Evolutionary conservation across 192 early-diverging fungal species (phyloP).

Genomic region (Coemansia sp.): DNA sequence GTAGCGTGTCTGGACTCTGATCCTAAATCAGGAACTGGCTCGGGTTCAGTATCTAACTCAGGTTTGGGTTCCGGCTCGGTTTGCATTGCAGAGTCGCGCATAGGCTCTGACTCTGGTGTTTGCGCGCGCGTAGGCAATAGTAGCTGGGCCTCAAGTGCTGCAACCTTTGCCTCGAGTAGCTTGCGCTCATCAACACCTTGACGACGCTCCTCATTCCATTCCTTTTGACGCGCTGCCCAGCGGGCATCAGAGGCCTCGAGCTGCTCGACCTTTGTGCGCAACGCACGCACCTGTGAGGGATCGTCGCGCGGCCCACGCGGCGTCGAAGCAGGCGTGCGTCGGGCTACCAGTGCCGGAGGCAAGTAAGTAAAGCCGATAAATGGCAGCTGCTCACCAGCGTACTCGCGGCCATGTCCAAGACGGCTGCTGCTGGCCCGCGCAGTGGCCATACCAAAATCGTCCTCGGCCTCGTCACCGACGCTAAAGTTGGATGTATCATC

Average conservation of each 20-base stretch:
- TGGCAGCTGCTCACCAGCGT: conserved; percentile 74
- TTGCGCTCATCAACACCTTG: conserved; percentile 21
- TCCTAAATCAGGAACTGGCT: too few relatives aligned
- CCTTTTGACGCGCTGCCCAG: conserved; percentile 20
- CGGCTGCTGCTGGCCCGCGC: conserved; percentile 55
- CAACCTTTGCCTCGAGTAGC: conserved; percentile 18
- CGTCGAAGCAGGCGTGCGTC: conserved; percentile 3
- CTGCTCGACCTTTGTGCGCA: conserved; percentile 34
- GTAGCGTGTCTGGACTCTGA: too few relatives aligned
- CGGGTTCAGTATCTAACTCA: too few relatives aligned
- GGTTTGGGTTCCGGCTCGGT: conserved; percentile 7
- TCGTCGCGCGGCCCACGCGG: conserved; percentile 42
- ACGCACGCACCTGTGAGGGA: conserved; percentile 21
- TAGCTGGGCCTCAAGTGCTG: conserved; percentile 23
- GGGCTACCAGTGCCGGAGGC: conserved; percentile 23
- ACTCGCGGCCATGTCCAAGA: conserved; percentile 58
- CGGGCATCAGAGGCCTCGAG: conserved; percentile 22
- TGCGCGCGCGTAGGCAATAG: conserved; percentile 9
- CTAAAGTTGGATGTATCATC: conserved; percentile 91
- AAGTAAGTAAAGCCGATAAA: conserved; percentile 85
- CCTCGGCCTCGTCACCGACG: conserved; percentile 71
- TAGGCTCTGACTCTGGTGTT: conserved; percentile 14
- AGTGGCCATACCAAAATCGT: conserved; percentile 48
- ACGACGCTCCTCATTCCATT: conserved; percentile 35
- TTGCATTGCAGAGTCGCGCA: conserved; percentile 39